phyloP scores from a whole-genome alignment of 1,284 basidiomycete species.

The Tilletia caries region DNA sequence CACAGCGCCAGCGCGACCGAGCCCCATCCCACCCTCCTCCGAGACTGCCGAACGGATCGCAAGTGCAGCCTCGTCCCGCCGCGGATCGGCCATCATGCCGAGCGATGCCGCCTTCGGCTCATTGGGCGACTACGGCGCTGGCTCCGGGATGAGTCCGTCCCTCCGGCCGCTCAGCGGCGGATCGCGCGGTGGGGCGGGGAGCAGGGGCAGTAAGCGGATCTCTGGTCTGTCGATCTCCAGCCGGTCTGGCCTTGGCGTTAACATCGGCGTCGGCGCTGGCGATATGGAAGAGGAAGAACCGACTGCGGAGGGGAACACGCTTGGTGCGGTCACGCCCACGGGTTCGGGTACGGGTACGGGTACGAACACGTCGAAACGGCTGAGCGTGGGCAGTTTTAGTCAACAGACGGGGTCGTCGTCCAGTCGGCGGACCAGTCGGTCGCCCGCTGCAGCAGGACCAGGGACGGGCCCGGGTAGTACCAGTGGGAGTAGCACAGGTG shows the following conservation, averaged over 20 bases:
- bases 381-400: neutral
- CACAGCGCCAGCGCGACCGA: constrained; percentile 6
- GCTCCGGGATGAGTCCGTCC: neutral
- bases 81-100: neutral
- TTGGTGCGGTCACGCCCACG: neutral
- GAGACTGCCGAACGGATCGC: constrained; percentile 16
- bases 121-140: neutral
- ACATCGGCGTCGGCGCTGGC: neutral
- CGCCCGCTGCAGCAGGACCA: no score
- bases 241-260: no score
- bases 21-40: constrained; percentile 12
- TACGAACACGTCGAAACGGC: neutral
- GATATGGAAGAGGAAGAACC: neutral
- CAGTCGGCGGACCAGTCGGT: neutral
- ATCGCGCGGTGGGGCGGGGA: neutral
- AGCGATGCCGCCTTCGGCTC: neutral
- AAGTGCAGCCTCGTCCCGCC: constrained; percentile 4
- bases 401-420: neutral
- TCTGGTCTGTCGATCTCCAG: constrained; percentile 5
- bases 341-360: no score
- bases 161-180: neutral
- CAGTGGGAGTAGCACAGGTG: neutral
- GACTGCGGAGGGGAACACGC: neutral
- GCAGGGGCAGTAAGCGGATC: neutral
- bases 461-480: neutral